Conservation (phyloP, 2,329 filamentous ascomycete species). For the Fusarium nelsonii region DNA sequence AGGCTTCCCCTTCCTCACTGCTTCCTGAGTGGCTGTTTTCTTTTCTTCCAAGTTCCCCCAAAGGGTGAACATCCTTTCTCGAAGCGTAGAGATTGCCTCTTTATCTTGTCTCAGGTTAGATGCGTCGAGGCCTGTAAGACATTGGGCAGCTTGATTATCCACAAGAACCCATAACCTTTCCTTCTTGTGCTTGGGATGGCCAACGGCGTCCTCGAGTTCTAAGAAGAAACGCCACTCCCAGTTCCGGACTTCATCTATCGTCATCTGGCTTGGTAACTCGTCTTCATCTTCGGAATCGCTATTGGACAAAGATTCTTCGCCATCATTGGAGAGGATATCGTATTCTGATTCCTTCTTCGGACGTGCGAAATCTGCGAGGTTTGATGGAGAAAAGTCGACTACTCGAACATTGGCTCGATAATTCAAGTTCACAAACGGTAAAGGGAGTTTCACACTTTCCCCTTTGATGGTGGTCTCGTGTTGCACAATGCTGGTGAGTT, state of each 20-base stretch:
- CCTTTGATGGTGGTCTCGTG: slow-evolving; percentile 60
- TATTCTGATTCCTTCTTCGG: slow-evolving; percentile 59
- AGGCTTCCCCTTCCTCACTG: slow-evolving; percentile 51
- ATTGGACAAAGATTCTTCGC: slow-evolving; percentile 34
- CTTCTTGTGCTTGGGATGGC: slow-evolving; percentile 50
- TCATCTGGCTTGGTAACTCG: slow-evolving; percentile 33
- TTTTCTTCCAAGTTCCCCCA: slow-evolving; percentile 89
- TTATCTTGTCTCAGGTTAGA: slow-evolving; percentile 67
- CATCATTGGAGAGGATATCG: slow-evolving; percentile 62
- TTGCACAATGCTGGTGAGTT: slow-evolving; percentile 55
- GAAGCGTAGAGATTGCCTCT: slow-evolving; percentile 64
- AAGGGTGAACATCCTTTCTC: slow-evolving; percentile 78
- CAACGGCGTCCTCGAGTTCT: slow-evolving; percentile 76
- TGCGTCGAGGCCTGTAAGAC: slow-evolving; percentile 62
- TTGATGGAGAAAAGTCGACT: slow-evolving; percentile 80
- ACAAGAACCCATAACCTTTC: slow-evolving; percentile 76
- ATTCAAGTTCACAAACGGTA: slow-evolving; percentile 81
- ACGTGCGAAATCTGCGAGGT: slow-evolving; percentile 77
- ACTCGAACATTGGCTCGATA: slow-evolving; percentile 80
- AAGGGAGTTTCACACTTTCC: slow-evolving; percentile 51
- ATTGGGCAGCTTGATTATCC: slow-evolving; percentile 66
- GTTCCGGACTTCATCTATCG: slow-evolving; percentile 42
- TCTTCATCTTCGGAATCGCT: slow-evolving; percentile 29
- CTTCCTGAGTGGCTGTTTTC: slow-evolving; percentile 44
- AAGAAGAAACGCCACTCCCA: slow-evolving; percentile 92